Evolutionary conservation across 371 early-diverging fungal species (phyloP), one percentile per base, ranked within the genome.

Genomic region (Mortierella sp.): DNA sequence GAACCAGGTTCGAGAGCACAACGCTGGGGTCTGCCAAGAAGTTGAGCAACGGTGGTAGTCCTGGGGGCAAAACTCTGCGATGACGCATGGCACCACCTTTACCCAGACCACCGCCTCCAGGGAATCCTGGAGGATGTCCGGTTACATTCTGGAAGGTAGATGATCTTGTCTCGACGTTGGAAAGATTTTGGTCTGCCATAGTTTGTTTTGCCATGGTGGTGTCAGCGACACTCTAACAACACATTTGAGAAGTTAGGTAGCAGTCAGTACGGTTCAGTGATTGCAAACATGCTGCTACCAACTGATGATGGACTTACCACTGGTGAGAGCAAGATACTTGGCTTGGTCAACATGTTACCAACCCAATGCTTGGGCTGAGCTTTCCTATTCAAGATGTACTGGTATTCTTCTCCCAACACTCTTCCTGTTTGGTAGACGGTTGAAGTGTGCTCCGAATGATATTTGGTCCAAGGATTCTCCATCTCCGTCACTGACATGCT

Each of bases 341-440:
- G 88, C 45, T 88, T 83, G 2, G 71, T 64, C 28, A 88, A 67
- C 10, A 82, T 74, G 50, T 81, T 85, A 2, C 87, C 87, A 2
- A 78, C 79, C 82, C 83, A 86, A 58, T 86, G 84, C 10, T 80
- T 82, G 1, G 80, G 51, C 42, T 80, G 78, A 8, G 79, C 60
- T 54, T 58, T 76, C 39, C 88, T 72, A 21, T 86, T 83, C 51
- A 88, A 30, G 7, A 88, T 82, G 53, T 88, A 88, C 31, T 86
- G 83, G 48, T 86, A 81, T 28, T 88, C 88, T 53, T 88, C 87
- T 10, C 87, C 80, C 1, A 88, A 55, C 8, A 72, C 71, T 5
- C 83, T 81, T 21, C 84, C 84, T 5, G 70, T 62, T 21, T 43
- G 28, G 13, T 31, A 68, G 23, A 24, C 39, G 6, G 46, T 39